Base-by-base conservation (phyloP, 2,329 filamentous ascomycete species). In the Fusarium xylarioides region DNA sequence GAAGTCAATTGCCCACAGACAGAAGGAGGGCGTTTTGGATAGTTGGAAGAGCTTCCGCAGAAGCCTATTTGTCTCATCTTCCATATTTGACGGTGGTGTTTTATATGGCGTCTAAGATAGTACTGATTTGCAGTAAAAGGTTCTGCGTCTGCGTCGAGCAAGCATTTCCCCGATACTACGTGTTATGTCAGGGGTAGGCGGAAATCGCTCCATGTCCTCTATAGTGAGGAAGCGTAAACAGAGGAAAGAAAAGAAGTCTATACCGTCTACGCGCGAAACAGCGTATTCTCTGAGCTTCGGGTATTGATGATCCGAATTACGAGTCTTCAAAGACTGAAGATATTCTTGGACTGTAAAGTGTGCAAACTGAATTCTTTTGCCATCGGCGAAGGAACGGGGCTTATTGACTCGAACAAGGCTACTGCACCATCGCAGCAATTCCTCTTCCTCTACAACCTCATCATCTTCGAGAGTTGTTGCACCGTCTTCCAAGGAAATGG, bases 301-400 rank as follows among this genome's bases (percentile, higher is more conserved):
- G 6, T 32, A 28, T 28, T 23, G 16, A 30, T 32, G 11, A 23
- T 37, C 43, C 6, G 23, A 56, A 32, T 4, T 34, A 12, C n/a
- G 53, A 49, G 42, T 37, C 11, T 16, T 21, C 3, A 28, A 44
- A 4, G 32, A 35, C 9, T 28, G 16, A 11, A 60, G 28, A 14
- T 53, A 53, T 34, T 42, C 57, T 28, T 40, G 21, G 21, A 60
- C 57, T 4, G 57, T 34, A 19, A 60, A 60, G n/a, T 60, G 46
- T 4, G 46, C 46, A 34, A 60, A 60, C 35, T 60, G 35, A 5
- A 53, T 53, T 23, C 6, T 50, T 35, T 26, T 35, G 11, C 12
- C 30, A 35, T 6, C 3, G 2, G 8, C 4, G 5, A 32, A 4
- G 18, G 15, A 32, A 5, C 14, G 0, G 7, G 18, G 18, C 28